A percentile compares a stretch with the other conserved stretches of the same genome.
Evolutionary conservation across 2,329 filamentous ascomycete genomes (phyloP).

Genomic region (Pestalotiopsis fici): DNA sequence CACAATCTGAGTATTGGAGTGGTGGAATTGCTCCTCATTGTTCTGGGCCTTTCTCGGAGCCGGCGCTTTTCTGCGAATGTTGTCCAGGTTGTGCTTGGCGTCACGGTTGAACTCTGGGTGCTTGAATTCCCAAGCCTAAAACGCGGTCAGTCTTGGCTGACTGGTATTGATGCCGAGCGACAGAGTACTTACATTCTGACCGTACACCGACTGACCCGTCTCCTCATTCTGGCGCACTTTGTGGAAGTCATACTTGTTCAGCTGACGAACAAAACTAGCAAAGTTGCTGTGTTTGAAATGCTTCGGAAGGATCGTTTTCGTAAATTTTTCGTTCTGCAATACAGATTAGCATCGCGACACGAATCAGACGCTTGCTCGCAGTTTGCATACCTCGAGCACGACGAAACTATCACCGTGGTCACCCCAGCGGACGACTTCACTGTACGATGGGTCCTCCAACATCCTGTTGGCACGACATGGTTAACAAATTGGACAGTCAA

Average conservation of each 20-base stretch:
- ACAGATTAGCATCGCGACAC: constrained; percentile 18
- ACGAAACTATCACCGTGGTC: constrained; percentile 95
- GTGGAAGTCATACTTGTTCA: constrained; percentile 83
- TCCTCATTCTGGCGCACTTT: constrained; percentile 92
- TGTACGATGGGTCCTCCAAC: constrained; percentile 92
- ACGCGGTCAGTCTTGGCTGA: constrained; percentile 26
- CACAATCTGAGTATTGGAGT: constrained; percentile 84
- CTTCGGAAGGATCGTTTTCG: constrained; percentile 78
- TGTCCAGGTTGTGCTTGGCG: constrained; percentile 94
- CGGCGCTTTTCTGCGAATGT: constrained; percentile 93
- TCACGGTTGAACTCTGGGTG: constrained; percentile 95
- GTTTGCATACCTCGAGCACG: constrained; percentile 78
- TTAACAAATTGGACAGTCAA: constrained; percentile 1
- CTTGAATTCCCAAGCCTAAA: constrained; percentile 90
- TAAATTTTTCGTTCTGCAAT: constrained; percentile 85
- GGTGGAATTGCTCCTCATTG: constrained; percentile 71
- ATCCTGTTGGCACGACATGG: constrained; percentile 61
- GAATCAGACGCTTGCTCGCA: constrained; percentile 13
- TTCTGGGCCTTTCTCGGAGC: constrained; percentile 76
- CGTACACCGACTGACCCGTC: constrained; percentile 78
- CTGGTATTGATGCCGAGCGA: constrained; percentile 12
- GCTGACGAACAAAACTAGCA: constrained; percentile 74
- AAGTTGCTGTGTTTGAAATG: constrained; percentile 87
- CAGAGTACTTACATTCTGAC: constrained; percentile 65
- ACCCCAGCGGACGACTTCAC: constrained; percentile 92